Conservation (phyloP, 768 basidiomycete species). For the Candolleomyces efflorescens region DNA sequence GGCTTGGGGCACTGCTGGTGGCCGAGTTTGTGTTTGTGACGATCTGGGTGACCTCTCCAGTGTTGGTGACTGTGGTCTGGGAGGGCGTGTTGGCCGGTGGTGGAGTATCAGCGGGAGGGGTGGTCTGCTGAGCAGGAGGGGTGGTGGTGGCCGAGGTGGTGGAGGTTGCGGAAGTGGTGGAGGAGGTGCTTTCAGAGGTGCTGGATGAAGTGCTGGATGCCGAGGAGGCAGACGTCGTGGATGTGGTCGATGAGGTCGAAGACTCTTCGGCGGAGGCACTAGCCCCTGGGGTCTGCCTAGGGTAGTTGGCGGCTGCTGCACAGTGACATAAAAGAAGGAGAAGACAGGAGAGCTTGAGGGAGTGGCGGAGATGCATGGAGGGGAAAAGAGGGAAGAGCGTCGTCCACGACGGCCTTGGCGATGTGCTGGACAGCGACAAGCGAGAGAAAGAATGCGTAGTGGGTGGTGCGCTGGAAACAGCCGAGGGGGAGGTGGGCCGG, state of each 20-base stretch:
- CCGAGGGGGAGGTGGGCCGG: no score
- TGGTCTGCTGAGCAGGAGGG: slow-evolving; percentile 8
- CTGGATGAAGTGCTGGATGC: slow-evolving; percentile 9
- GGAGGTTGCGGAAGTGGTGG: slow-evolving; percentile 14
- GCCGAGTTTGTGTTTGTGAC: slow-evolving; percentile 15
- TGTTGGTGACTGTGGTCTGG: neutral
- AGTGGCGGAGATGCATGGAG: slow-evolving; percentile 13
- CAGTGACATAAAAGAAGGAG: slow-evolving; percentile 5
- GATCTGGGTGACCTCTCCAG: slow-evolving; percentile 8
- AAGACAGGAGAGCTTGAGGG: slow-evolving; percentile 12
- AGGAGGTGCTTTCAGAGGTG: slow-evolving; percentile 11
- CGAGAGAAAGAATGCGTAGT: no score
- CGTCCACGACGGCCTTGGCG: neutral
- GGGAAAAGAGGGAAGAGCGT: slow-evolving; percentile 15
- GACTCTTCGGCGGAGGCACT: neutral
- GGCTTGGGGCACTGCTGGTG: slow-evolving; percentile 11
- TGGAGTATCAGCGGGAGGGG: neutral
- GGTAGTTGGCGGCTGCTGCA: slow-evolving; percentile 14
- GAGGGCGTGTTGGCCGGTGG: slow-evolving; percentile 6
- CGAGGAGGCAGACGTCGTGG: slow-evolving; percentile 9
- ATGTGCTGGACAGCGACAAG: no score
- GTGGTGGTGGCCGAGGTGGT: slow-evolving; percentile 4
- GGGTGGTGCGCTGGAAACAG: no score
- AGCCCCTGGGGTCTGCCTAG: neutral
- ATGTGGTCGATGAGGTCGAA: neutral